Percentiles rank a stretch among this genome's conserved stretches.
Conservation (phyloP, 2,329 filamentous ascomycete species). For the Fusarium domesticum region DNA sequence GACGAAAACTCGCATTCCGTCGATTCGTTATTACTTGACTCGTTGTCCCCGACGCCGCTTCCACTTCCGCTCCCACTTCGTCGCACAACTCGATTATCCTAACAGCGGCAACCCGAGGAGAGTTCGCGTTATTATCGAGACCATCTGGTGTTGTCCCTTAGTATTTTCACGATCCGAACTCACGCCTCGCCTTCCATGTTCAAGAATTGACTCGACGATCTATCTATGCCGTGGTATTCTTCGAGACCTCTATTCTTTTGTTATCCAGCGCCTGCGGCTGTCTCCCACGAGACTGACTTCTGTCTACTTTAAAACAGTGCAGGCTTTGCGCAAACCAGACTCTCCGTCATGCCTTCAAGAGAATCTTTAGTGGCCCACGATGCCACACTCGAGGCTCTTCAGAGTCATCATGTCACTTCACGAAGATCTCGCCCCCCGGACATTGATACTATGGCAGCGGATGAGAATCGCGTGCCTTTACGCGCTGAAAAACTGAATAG, state of each 20-base stretch:
- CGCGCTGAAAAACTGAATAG: conserved; percentile 42
- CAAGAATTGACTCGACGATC: neutral
- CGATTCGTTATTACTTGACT: neutral
- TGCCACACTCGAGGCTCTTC: conserved; percentile 24
- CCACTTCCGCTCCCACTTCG: conserved; percentile 4
- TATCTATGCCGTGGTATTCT: neutral
- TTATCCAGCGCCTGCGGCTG: neutral
- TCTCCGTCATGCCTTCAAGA: conserved; percentile 22
- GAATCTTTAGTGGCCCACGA: conserved; percentile 26
- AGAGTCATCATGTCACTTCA: conserved; percentile 21
- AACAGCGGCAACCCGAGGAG: neutral
- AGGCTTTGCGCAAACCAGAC: neutral
- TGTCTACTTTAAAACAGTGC: neutral
- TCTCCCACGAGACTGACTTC: neutral
- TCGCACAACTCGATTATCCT: conserved; percentile 9
- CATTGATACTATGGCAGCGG: conserved; percentile 22
- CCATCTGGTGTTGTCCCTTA: neutral
- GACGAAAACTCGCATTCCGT: conserved; percentile 22
- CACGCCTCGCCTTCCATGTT: neutral
- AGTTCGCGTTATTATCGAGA: conserved; percentile 1
- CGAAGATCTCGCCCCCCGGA: conserved; percentile 27
- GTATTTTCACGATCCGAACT: neutral
- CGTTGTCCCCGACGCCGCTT: conserved; percentile 3
- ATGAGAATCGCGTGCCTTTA: conserved; percentile 41
- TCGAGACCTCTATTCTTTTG: neutral